Evolutionary conservation across 2,329 filamentous ascomycete species (phyloP).

Genomic region (Pseudogymnoascus sp.): DNA sequence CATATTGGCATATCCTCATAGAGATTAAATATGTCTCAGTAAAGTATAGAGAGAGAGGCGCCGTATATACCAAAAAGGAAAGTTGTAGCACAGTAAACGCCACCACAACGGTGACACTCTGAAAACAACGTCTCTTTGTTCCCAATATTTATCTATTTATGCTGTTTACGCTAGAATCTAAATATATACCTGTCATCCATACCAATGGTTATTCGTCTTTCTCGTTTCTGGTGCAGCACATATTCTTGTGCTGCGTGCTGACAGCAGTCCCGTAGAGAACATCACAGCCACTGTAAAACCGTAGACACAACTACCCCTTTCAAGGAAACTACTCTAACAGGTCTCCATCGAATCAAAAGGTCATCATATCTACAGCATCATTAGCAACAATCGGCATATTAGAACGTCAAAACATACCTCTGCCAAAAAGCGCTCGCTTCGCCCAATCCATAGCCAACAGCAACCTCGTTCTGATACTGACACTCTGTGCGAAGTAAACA

Average conservation of each 20-base stretch:
- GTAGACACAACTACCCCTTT: not conserved
- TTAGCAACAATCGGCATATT: not conserved
- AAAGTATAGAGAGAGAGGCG: not conserved
- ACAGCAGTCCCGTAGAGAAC: not conserved
- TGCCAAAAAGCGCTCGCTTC: conserved; percentile 90
- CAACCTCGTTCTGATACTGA: conserved; percentile 81
- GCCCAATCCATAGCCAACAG: conserved; percentile 97
- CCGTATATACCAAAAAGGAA: not conserved
- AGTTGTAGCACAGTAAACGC: not conserved
- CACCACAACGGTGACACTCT: not conserved
- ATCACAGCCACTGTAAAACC: not conserved
- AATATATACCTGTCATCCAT: not conserved
- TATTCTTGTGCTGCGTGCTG: not conserved
- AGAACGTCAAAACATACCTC: conserved; percentile 51
- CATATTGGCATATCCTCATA: not conserved
- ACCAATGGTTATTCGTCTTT: not conserved
- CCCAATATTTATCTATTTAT: not conserved
- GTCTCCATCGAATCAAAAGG: not conserved
- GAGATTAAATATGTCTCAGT: not conserved
- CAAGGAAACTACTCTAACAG: not conserved
- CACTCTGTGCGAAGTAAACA: conserved; percentile 95
- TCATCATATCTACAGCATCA: not conserved
- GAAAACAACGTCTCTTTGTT: not conserved
- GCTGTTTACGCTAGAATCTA: not conserved
- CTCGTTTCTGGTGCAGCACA: not conserved